Evolutionary conservation across 805 yeast species (phyloP).

Genomic region (Clavispora phyllophila): DNA sequence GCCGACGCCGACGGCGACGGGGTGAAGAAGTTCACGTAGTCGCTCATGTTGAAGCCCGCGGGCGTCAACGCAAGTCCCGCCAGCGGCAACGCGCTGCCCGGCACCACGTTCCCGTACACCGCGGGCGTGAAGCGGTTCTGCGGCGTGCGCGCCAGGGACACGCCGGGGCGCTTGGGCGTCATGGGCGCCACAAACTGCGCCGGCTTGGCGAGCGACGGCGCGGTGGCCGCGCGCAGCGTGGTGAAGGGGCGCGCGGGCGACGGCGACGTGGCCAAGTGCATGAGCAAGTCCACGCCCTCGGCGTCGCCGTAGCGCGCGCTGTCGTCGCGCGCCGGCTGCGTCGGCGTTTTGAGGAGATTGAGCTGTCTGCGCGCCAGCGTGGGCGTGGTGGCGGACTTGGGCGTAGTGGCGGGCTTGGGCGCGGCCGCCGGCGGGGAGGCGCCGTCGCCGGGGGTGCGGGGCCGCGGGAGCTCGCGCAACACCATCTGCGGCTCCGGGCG

Average conservation of each 20-base stretch:
- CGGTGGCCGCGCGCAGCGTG: constrained; percentile 23
- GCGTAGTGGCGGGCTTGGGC: not conserved
- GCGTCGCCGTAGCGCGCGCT: constrained; percentile 26
- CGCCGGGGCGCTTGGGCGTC: constrained; percentile 36
- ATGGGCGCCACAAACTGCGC: constrained; percentile 33
- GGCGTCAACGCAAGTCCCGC: constrained; percentile 46
- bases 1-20: constrained; percentile 48
- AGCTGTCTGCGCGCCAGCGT: constrained; percentile 23
- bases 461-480: constrained; percentile 18
- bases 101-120: constrained; percentile 21
- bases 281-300: constrained; percentile 78
- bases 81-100: constrained; percentile 32
- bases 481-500: constrained; percentile 22
- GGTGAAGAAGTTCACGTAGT: constrained; percentile 72
- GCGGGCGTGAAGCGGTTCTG: constrained; percentile 40
- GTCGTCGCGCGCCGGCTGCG: constrained; percentile 23
- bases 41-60: constrained; percentile 76
- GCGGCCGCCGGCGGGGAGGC: constrained; percentile 5
- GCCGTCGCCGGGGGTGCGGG: constrained; percentile 13
- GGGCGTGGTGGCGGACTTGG: constrained; percentile 23
- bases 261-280: constrained; percentile 83
- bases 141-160: constrained; percentile 28
- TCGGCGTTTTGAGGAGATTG: constrained; percentile 31
- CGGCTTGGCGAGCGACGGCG: constrained; percentile 7
- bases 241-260: constrained; percentile 48